Evolutionary conservation across 345 rosid genomes (phyloP).

Genomic region (Arabidopsis arenosa): DNA sequence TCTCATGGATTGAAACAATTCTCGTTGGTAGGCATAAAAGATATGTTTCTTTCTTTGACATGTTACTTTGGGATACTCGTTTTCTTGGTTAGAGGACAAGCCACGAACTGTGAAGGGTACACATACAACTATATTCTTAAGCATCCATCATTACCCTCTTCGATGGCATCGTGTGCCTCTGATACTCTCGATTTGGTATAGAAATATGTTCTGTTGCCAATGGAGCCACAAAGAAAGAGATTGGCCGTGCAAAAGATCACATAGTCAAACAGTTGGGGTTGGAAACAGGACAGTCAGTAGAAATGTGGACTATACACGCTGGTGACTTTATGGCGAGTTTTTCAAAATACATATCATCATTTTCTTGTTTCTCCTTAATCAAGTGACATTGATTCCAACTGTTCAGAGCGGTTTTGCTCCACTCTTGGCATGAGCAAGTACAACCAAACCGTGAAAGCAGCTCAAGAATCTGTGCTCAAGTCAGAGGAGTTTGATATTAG

Average conservation of each 20-base stretch:
- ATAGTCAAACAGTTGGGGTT: conserved; percentile 83
- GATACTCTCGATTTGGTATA: conserved; percentile 49
- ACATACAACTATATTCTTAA: conserved; percentile 46
- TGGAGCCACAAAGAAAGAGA: conserved; percentile 90
- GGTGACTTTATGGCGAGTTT: conserved; percentile 83
- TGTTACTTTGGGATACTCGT: background rate
- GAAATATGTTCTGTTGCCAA: conserved; percentile 93
- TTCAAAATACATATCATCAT: background rate
- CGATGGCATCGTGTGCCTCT: conserved; percentile 61
- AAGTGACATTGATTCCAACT: background rate
- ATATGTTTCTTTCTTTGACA: background rate
- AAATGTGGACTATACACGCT: conserved; percentile 47
- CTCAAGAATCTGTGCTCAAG: conserved; percentile 89
- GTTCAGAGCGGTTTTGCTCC: conserved; percentile 55
- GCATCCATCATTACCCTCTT: conserved; percentile 50
- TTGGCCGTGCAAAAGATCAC: conserved; percentile 89
- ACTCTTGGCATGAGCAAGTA: conserved; percentile 90
- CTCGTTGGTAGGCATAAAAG: background rate
- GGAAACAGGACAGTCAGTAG: conserved; percentile 75
- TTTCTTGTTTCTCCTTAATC: background rate
- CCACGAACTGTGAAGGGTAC: conserved; percentile 98
- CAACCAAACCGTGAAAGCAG: conserved; percentile 94
- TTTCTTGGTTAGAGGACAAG: conserved; percentile 67
- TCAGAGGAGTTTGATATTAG: conserved; percentile 97
- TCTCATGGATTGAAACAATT: background rate